Conservation (phyloP, 2,329 filamentous ascomycete genomes). For the Fusarium camptoceras region DNA sequence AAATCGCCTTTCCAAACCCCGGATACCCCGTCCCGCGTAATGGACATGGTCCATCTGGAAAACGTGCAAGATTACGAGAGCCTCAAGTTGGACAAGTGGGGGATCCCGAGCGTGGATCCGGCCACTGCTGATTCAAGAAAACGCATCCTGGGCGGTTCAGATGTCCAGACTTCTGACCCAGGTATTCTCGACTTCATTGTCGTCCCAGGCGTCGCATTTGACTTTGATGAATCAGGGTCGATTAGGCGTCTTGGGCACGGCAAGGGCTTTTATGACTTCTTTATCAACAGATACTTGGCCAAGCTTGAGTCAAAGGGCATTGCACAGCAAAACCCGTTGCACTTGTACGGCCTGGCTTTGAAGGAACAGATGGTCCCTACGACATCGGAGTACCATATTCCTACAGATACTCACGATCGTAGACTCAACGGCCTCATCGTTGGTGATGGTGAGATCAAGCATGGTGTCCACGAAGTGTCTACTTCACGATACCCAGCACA, state of each 20-base stretch:
- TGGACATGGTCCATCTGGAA: constrained; percentile 92
- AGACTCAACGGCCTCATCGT: constrained; percentile 81
- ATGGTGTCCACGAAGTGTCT: constrained; percentile 45
- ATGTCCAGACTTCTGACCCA: constrained; percentile 55
- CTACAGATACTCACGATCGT: constrained; percentile 81
- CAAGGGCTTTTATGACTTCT: constrained; percentile 97
- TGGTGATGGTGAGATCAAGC: constrained; percentile 72
- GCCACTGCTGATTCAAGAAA: constrained; percentile 73
- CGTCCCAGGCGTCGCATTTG: constrained; percentile 94
- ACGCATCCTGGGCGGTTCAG: constrained; percentile 77
- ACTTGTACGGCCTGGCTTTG: constrained; percentile 82
- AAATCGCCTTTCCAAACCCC: constrained; percentile 61
- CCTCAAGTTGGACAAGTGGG: constrained; percentile 85
- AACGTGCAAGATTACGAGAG: constrained; percentile 82
- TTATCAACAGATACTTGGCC: constrained; percentile 78
- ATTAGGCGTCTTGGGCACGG: constrained; percentile 89
- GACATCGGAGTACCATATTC: constrained; percentile 72
- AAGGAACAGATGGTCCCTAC: constrained; percentile 81
- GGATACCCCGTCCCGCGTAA: constrained; percentile 73
- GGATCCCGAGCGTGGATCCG: constrained; percentile 85
- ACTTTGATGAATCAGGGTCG: constrained; percentile 65
- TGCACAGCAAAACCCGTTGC: constrained; percentile 55
- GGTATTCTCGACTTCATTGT: constrained; percentile 83
- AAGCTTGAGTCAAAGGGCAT: constrained; percentile 54
- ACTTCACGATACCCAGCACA: constrained; percentile 54